phyloP scores from a whole-genome alignment of 495 filamentous ascomycete genomes.

The Penicillium taxi region DNA sequence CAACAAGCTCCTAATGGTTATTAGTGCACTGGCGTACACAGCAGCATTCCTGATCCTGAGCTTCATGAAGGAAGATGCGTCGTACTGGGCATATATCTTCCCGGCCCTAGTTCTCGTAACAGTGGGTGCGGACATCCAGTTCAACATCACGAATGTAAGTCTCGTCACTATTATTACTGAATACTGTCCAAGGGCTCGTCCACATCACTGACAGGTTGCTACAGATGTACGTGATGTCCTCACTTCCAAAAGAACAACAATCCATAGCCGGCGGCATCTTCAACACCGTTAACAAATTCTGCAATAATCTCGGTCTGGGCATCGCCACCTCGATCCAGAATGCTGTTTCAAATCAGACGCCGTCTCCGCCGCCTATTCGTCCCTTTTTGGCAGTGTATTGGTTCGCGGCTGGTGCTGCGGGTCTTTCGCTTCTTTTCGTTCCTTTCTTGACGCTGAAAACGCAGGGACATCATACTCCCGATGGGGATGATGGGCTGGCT shows the following conservation, averaged over 20 bases:
- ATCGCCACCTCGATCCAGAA: constrained; percentile 24
- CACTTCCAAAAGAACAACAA: constrained; percentile 26
- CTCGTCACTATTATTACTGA: background rate
- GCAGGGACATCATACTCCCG: constrained; percentile 15
- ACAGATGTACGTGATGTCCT: constrained; percentile 35
- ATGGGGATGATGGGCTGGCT: background rate
- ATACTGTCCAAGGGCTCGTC: background rate
- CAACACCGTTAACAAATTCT: constrained; percentile 30
- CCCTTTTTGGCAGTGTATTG: constrained; percentile 26
- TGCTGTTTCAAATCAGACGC: constrained; percentile 12
- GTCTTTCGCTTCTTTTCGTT: constrained; percentile 20
- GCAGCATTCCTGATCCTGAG: constrained; percentile 48
- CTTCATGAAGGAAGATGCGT: constrained; percentile 32
- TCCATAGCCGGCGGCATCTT: constrained; percentile 33
- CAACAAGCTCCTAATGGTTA: constrained; percentile 39
- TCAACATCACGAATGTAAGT: constrained; percentile 49
- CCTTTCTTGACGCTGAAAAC: constrained; percentile 27
- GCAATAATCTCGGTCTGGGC: constrained; percentile 26
- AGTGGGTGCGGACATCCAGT: constrained; percentile 50
- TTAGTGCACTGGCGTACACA: constrained; percentile 36
- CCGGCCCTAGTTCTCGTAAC: constrained; percentile 43
- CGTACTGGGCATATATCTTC: constrained; percentile 54
- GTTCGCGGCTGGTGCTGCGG: constrained; percentile 24
- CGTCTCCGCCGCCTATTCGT: constrained; percentile 12
- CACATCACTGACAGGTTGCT: background rate